phyloP scores from a whole-genome alignment of 345 rosid genomes.

The Boechera divaricarpa region DNA sequence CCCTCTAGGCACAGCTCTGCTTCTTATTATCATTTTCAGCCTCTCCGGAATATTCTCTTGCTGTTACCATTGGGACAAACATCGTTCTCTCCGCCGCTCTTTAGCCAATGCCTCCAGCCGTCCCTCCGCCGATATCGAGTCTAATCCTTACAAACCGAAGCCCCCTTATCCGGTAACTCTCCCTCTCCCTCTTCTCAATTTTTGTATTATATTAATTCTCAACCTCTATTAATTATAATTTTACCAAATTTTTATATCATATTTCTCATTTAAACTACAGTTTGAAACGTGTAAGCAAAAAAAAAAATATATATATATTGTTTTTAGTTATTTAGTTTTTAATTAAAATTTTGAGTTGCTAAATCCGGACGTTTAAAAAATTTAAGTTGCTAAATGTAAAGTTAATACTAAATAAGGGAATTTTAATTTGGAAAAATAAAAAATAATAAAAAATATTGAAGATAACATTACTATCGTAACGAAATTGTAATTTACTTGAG shows the following conservation, averaged over 20 bases:
- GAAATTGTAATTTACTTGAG: too few relatives aligned
- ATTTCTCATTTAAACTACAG: neutral
- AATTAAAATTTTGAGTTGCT: too few relatives aligned
- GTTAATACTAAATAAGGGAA: neutral
- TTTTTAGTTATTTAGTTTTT: too few relatives aligned
- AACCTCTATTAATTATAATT: neutral
- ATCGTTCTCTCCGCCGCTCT: conserved; percentile 80
- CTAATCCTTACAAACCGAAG: conserved; percentile 59
- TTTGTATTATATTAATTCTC: neutral
- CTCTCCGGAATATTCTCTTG: conserved; percentile 96
- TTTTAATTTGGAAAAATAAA: too few relatives aligned
- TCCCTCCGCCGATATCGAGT: conserved; percentile 57
- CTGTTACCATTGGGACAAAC: conserved; percentile 98
- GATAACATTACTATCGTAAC: too few relatives aligned
- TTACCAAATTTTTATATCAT: too few relatives aligned
- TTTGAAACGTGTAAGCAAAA: neutral
- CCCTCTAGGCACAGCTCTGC: conserved; percentile 94
- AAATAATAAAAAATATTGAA: too few relatives aligned
- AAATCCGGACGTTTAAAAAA: too few relatives aligned
- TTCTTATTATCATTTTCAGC: conserved; percentile 79
- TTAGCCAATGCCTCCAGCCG: conserved; percentile 47
- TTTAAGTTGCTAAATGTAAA: neutral
- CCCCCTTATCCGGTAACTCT: conserved; percentile 51
- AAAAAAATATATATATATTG: too few relatives aligned
- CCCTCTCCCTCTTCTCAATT: neutral